These are phyloP conservation scores for Nicotiana paniculata DNA, from an alignment of 257 asterid species.

Conservation along the genomic window DNA sequence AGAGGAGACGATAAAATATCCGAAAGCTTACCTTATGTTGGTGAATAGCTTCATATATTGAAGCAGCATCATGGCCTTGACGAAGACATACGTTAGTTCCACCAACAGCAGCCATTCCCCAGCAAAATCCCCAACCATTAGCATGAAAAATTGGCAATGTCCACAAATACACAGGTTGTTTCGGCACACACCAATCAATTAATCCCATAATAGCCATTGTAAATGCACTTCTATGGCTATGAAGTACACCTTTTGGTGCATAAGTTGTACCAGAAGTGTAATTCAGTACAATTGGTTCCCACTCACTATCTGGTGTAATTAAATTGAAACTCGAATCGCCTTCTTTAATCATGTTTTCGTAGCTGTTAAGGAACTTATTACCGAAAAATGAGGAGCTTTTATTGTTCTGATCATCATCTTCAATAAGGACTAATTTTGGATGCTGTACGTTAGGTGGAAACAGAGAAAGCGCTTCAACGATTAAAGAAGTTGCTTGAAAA, in stretches of 20 bases:
- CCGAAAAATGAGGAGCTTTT: background rate
- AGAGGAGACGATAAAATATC: background rate
- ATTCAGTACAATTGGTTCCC: conserved; percentile 41
- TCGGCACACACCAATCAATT: conserved; percentile 33
- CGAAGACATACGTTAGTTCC: conserved; percentile 47
- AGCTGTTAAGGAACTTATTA: conserved; percentile 1
- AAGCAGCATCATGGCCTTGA: background rate
- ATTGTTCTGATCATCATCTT: conserved; percentile 3
- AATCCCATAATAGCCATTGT: conserved; percentile 11
- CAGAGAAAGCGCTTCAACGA: conserved; percentile 35
- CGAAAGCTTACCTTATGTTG: background rate
- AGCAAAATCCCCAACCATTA: conserved; percentile 49
- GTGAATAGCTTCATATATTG: background rate
- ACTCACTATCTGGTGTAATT: conserved; percentile 37
- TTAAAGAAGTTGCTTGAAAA: conserved; percentile 21
- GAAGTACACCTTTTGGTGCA: conserved; percentile 46
- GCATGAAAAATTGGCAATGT: conserved; percentile 51
- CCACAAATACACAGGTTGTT: conserved; percentile 40
- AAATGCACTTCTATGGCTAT: conserved; percentile 44
- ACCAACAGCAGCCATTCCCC: conserved; percentile 51
- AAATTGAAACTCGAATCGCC: conserved; percentile 36
- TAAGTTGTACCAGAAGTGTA: conserved; percentile 65
- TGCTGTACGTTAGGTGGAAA: conserved; percentile 19
- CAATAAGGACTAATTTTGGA: conserved; percentile 27
- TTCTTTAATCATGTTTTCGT: conserved; percentile 26